Base-by-base conservation (phyloP, 768 basidiomycete species). In the Naganishia vishniacii region DNA sequence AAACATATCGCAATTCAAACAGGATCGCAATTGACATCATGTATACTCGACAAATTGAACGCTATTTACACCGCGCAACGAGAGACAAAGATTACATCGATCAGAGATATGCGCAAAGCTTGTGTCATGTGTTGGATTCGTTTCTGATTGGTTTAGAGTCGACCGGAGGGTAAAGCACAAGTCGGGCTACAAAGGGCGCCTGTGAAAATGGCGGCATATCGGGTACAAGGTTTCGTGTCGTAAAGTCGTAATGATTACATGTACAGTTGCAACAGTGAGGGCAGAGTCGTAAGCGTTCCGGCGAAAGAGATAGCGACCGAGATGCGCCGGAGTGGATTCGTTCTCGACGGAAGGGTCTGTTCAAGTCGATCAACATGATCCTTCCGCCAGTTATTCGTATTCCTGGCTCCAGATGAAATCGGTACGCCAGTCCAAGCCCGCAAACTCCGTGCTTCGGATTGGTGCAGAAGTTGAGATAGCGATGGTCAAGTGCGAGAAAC, bases 141-240 rank as follows among this genome's bases (percentile, higher is more conserved):
- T n/a, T n/a, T n/a, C n/a, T n/a, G n/a, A n/a, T n/a, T n/a, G n/a
- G n/a, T n/a, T n/a, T n/a, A n/a, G 42, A 18, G n/a, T 44, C 42
- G 42, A 20, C 13, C 6, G 7, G n/a, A n/a, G 6, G 42, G 42
- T 5, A 44, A 44, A 44, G n/a, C 13, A n/a, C 7, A 44, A 44
- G 23, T 56, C 23, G 16, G 37, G 20, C 37, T 23, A 56, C 37
- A 56, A 18, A 23, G 16, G 31, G 32, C 34, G 53, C 53, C 53
- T 37, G 26, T 56, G 53, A 40, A 56, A 40, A 40, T 56, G 53
- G 53, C 53, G 34, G 26, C n/a, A 34, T 9, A 18, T 15, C 42
- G n/a, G 18, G 18, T 20, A 44, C 13, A 56, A 34, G 53, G 49
- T 51, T 51, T 37, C n/a, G 32, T 37, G 7, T 56, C 28, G 47